Base-by-base conservation (phyloP, 164 flowering plant species). In the Stephania cephalantha region DNA sequence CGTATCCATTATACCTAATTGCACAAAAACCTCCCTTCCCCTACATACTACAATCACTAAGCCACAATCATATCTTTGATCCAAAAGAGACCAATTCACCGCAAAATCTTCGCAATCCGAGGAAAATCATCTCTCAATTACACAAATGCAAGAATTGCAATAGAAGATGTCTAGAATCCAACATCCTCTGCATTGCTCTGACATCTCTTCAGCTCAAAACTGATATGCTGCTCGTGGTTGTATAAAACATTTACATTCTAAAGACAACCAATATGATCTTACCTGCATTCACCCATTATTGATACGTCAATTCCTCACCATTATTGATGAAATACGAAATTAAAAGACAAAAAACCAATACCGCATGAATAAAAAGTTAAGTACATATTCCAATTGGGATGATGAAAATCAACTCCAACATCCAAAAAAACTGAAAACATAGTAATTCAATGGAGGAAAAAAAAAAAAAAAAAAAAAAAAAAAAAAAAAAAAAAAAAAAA, bases 1-100 rank as follows among this genome's bases (percentile, higher is more conserved):
- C 35, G 61, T 71, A 80, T 84, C 93, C 92, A 88, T 86, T 30
- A 58, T 46, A 50, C n/a, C 48, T 45, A 71, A 77, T 45, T 65
- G 58, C 48, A 52, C 18, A 68, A 66, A 76, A 73, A n/a, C 50
- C 4, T 53, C 48, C 58, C 46, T 18, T 42, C 75, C 52, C 17
- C 64, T 71, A 45, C 13, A 50, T 50, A 68, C 53, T 31, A 42
- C 17, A 30, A 55, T 72, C 74, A 25, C 58, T 22, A 69, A n/a
- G 50, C 58, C 63, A 71, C 72, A 75, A 25, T 73, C 83, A 80
- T 31, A 70, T 78, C 67, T 73, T 76, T 80, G 74, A 66, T 46
- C 74, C 76, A 74, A 85, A 74, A 35, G 42, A 35, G 42, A 83
- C 82, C 83, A 79, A 74, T 84, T 76, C 83, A 74, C 72, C 8